Evolutionary conservation across 2,329 filamentous ascomycete species (phyloP), one percentile per base, ranked within the genome.

Genomic region (Myriosclerotinia duriaeana): DNA sequence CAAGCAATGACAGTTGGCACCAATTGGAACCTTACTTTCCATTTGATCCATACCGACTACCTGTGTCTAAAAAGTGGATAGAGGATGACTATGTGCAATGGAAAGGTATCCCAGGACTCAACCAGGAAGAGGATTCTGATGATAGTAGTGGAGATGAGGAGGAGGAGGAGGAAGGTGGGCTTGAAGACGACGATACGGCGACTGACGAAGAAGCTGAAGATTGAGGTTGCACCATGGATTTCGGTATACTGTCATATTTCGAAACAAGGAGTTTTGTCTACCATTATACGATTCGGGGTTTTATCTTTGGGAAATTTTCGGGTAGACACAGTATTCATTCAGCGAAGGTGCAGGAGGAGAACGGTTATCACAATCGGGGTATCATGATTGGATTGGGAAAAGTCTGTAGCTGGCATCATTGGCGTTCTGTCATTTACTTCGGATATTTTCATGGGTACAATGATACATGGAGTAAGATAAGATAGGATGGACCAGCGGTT

Each of bases 11-110:
- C 71, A 87, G 89, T 69, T 89, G 87, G 74, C 89, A 94, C 74
- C 89, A 97, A 77, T 84, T 99, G 1, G 93, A 98, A 72, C 91
- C 93, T 0, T 97, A 96, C 77, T 99, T 98, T 75, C 95, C 95
- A 0, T 99, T 99, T 74, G 95, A 99, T 76, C 96, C 96, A 2
- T 99, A 98, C 77, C 90, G 94, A 74, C 81, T 99, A 60, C 93
- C 93, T 0, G 82, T 87, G 71, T 97, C 93, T 77, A 92, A 91
- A 78, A 85, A 87, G 67, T 98, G 95, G 96, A 80, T 99, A 15
- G 89, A 93, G 69, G 84, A 86, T 26, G 90, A 96, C 75, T 97
- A 97, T 75, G 84, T 94, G 40, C 83, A 88, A 61, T 97, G 92
- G 91, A 86, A 86, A 70, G 85, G 88, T 6, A 86, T 96, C 46